phyloP scores from a whole-genome alignment of 2,329 filamentous ascomycete genomes.

The Colletotrichum sp. region DNA sequence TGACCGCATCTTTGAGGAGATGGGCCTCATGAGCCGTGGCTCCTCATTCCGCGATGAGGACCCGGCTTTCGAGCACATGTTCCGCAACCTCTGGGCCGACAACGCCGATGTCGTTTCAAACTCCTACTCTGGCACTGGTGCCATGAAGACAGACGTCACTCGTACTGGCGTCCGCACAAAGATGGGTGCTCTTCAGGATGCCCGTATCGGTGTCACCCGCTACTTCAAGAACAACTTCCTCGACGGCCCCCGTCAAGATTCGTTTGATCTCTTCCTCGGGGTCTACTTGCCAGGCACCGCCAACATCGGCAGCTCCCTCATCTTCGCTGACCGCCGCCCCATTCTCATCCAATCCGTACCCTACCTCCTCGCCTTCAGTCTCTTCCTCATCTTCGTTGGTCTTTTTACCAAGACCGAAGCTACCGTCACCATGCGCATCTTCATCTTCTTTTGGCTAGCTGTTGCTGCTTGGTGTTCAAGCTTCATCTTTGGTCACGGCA shows the following conservation, averaged over 20 bases:
- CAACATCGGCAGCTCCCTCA: conserved; percentile 71
- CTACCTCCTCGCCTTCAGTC: conserved; percentile 83
- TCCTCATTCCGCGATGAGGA: conserved; percentile 80
- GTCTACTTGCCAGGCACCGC: conserved; percentile 78
- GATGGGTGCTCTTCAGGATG: conserved; percentile 82
- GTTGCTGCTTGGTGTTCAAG: conserved; percentile 73
- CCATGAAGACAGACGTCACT: conserved; percentile 97
- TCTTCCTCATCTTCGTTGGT: conserved; percentile 82
- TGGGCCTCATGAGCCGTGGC: conserved; percentile 78
- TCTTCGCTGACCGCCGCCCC: conserved; percentile 86
- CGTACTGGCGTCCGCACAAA: conserved; percentile 90
- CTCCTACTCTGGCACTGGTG: conserved; percentile 93
- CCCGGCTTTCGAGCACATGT: conserved; percentile 82
- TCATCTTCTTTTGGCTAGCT: conserved; percentile 78
- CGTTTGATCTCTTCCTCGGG: conserved; percentile 92
- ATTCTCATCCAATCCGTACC: conserved; percentile 92
- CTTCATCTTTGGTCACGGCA: conserved; percentile 85
- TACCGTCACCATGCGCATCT: conserved; percentile 81
- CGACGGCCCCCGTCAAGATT: conserved; percentile 93
- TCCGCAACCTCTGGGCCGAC: conserved; percentile 98
- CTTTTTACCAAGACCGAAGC: conserved; percentile 74
- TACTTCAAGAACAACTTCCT: conserved; percentile 95
- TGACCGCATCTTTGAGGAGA: conserved; percentile 85
- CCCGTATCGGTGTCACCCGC: conserved; percentile 85
- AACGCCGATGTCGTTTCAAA: conserved; percentile 95